Evolutionary conservation across 306 rosid genomes (phyloP).

Genomic region (Vigna hirtella): DNA sequence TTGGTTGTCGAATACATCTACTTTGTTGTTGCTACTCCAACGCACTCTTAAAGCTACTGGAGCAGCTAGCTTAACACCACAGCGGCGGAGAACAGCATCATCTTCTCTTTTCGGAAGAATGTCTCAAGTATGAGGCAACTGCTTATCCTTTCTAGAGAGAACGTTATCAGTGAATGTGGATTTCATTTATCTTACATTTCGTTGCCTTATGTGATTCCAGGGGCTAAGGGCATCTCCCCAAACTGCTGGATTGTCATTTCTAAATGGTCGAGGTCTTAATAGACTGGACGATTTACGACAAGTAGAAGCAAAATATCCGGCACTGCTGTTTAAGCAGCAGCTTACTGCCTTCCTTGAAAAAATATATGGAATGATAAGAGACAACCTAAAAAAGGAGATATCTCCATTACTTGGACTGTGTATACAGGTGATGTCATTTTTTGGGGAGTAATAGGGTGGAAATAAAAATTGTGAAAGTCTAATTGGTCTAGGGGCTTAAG

Average conservation of each 20-base stretch:
- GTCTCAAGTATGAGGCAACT: conserved; percentile 83
- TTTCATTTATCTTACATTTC: conserved; percentile 35
- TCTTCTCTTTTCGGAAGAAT: conserved; percentile 98
- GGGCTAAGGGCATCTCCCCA: conserved; percentile 96
- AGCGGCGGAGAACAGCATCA: conserved; percentile 89
- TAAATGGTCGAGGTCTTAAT: conserved; percentile 88
- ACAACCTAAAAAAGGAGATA: conserved; percentile 96
- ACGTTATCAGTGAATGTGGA: conserved; percentile 18
- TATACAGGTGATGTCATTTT: conserved; percentile 73
- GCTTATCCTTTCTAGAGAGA: conserved; percentile 37
- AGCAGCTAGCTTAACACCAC: conserved; percentile 99
- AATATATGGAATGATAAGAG: conserved; percentile 98
- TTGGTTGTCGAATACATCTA: conserved; percentile 98
- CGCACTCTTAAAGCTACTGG: conserved; percentile 99
- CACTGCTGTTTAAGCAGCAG: conserved; percentile 96
- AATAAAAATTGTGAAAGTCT: conserved; percentile 3
- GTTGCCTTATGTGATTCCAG: conserved; percentile 54
- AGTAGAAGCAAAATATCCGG: conserved; percentile 99
- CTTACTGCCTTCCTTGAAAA: conserved; percentile 99
- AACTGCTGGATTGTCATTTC: conserved; percentile 87
- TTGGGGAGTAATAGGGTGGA: neutral
- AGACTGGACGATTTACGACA: conserved; percentile 93
- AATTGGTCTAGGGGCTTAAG: conserved; percentile 19
- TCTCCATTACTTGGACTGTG: conserved; percentile 97
- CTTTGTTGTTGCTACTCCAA: conserved; percentile 92